Base-by-base conservation (phyloP, 257 asterid genomes). In the Lantana camara region DNA sequence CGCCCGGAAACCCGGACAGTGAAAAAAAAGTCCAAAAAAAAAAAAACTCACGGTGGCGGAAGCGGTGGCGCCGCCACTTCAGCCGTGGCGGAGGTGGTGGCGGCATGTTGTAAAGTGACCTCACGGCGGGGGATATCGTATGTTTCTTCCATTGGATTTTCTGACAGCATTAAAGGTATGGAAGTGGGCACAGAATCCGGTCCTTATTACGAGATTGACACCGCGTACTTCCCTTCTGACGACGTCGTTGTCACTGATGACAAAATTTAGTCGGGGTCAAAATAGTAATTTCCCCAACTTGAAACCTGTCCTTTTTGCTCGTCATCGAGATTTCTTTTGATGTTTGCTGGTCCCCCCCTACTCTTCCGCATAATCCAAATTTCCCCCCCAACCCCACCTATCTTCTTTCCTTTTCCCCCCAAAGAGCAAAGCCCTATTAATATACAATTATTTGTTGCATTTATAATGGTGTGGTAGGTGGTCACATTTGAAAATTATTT, bases 141-240 rank as follows among this genome's bases (percentile, higher is more conserved):
- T 73, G 80, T 76, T 85, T 83, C 91, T 83, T 80, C 88, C 79
- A 55, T 79, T 80, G 89, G 95, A 90, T 88, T 80, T 85, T 74
- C 83, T 83, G 91, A 80, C 92, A 73, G 15, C 70, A 70, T 13
- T 70, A 5, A 22, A 59, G 56, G 60, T 64, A 48, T 72, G 71
- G 48, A 64, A 73, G 73, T 73, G 73, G 88, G 53, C 80, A 70
- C 72, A 51, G 47, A 70, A 64, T 41, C 37, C 3, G 68, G 52
- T 64, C 77, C 61, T 71, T 71, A 78, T 84, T 83, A 83, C 87
- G 80, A 77, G 82, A 80, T 71, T 77, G 85, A 62, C 95, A 75
- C 78, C 74, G 40, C 40, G 77, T 77, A 70, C 81, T 81, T 61
- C 21, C 9, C 67, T 51, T 57, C 64, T 75, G 75, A 47, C 75